Percentiles rank a stretch among this genome's conserved stretches.
phyloP scores from a whole-genome alignment of 78 protist genomes.

The Carpediemonas membranifera region DNA sequence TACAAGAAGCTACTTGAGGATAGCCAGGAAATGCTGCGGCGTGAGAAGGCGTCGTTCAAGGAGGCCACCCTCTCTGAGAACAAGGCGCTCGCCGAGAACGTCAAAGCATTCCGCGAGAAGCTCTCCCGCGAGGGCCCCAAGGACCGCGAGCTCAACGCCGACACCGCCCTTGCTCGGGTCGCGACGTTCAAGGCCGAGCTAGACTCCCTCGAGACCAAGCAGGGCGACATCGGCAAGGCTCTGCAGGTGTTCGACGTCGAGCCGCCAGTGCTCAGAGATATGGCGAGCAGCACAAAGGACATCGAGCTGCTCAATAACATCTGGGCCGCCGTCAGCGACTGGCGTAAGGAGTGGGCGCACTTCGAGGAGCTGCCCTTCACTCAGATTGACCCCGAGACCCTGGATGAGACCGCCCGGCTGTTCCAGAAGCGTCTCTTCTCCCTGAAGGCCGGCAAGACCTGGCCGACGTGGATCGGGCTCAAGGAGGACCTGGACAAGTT shows the following conservation, averaged over 20 bases:
- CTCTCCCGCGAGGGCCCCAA: constrained; percentile 33
- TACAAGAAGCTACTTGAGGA: constrained; percentile 16
- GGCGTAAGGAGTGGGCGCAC: constrained; percentile 9
- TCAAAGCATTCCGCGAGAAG: constrained; percentile 6
- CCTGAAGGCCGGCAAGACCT: neutral
- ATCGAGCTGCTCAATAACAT: constrained; percentile 30
- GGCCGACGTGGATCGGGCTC: constrained; percentile 27
- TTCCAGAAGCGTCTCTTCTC: neutral
- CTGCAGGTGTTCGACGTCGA: constrained; percentile 44
- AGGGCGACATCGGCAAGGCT: constrained; percentile 27
- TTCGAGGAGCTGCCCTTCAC: constrained; percentile 36
- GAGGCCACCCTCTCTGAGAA: constrained; percentile 6
- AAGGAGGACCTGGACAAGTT: constrained; percentile 34
- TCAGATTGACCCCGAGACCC: constrained; percentile 3
- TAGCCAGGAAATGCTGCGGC: constrained; percentile 3
- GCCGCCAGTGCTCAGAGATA: constrained; percentile 17
- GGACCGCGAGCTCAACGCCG: constrained; percentile 10
- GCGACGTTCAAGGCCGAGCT: constrained; percentile 3
- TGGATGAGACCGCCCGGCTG: constrained; percentile 19
- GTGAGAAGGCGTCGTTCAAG: constrained; percentile 30
- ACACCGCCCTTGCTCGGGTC: neutral
- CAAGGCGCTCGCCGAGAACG: constrained; percentile 10
- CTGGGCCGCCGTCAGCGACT: constrained; percentile 45
- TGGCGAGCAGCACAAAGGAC: constrained; percentile 14
- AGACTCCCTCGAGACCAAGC: neutral